A percentile compares a stretch with the other conserved stretches of the same genome.
Evolutionary conservation across 768 basidiomycete genomes (phyloP).

Genomic region (Nevesoporus exiguus): DNA sequence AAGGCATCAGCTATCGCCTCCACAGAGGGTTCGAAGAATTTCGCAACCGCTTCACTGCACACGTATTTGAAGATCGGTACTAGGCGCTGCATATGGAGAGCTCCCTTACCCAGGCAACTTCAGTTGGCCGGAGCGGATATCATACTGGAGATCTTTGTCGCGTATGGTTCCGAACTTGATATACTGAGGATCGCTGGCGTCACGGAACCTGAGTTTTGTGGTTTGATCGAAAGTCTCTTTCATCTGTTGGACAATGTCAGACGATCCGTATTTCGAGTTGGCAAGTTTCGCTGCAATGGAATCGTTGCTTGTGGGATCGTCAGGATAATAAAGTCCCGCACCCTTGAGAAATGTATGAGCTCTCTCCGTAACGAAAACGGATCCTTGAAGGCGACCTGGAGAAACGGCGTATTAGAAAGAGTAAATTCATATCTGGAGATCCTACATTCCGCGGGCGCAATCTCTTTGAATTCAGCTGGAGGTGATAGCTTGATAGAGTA

Average conservation of each 20-base stretch:
- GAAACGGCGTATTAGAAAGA: neutral
- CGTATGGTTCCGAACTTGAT: constrained; percentile 37
- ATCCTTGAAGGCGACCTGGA: constrained; percentile 37
- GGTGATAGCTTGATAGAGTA: constrained; percentile 27
- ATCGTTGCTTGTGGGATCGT: neutral
- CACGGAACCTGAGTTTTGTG: constrained; percentile 40
- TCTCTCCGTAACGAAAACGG: constrained; percentile 33
- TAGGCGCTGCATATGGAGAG: neutral
- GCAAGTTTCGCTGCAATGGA: constrained; percentile 21
- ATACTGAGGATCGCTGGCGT: constrained; percentile 33
- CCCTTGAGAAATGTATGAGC: constrained; percentile 28
- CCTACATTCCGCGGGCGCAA: constrained; percentile 32
- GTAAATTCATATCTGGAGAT: neutral
- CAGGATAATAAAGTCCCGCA: constrained; percentile 1
- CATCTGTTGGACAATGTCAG: constrained; percentile 32
- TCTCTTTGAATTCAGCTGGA: constrained; percentile 30
- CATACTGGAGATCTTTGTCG: constrained; percentile 31
- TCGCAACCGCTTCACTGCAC: constrained; percentile 34
- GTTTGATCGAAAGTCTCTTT: constrained; percentile 31
- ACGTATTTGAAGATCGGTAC: neutral
- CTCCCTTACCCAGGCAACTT: constrained; percentile 33
- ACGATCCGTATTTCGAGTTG: constrained; percentile 23
- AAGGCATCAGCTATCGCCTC: constrained; percentile 33
- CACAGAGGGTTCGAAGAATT: constrained; percentile 44
- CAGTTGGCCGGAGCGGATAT: constrained; percentile 36